phyloP scores from a whole-genome alignment of 75 land plant species.

The Picea glauca region DNA sequence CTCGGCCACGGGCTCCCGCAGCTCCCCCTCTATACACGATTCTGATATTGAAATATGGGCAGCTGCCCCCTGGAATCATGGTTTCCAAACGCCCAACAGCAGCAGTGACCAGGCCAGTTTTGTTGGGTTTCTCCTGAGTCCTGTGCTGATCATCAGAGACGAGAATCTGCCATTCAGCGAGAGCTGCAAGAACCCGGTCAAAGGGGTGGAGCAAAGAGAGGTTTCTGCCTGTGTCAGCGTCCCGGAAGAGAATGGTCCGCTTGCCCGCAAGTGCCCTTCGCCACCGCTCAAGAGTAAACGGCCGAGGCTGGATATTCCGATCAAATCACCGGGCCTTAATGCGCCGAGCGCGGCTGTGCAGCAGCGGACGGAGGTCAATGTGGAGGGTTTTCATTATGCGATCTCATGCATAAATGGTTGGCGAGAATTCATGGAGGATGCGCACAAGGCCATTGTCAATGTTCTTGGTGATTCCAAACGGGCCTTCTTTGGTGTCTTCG shows the following conservation, averaged over 20 bases:
- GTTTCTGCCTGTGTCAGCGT: background rate
- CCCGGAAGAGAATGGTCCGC: background rate
- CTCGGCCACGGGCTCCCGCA: no score
- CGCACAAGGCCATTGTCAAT: slow-evolving; percentile 37
- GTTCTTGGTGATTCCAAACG: slow-evolving; percentile 30
- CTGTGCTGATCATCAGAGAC: background rate
- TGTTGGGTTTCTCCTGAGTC: background rate
- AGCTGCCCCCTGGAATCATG: no score
- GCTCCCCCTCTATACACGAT: no score
- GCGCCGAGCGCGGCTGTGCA: background rate
- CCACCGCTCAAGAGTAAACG: slow-evolving; percentile 62
- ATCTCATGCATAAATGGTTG: slow-evolving; percentile 61
- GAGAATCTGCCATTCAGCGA: background rate
- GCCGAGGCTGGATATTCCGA: slow-evolving; percentile 64
- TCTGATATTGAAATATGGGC: no score
- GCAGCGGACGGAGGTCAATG: slow-evolving; percentile 19
- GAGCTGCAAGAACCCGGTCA: no score
- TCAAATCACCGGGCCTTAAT: background rate
- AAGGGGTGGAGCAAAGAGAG: background rate
- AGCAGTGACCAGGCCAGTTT: background rate
- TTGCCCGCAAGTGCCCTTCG: background rate
- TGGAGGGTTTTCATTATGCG: slow-evolving; percentile 28
- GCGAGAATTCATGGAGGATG: slow-evolving; percentile 53
- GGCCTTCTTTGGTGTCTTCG: slow-evolving; percentile 62
- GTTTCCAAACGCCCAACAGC: no score